Conservation (phyloP, 2,329 filamentous ascomycete genomes). For the Diaporthe helianthi region DNA sequence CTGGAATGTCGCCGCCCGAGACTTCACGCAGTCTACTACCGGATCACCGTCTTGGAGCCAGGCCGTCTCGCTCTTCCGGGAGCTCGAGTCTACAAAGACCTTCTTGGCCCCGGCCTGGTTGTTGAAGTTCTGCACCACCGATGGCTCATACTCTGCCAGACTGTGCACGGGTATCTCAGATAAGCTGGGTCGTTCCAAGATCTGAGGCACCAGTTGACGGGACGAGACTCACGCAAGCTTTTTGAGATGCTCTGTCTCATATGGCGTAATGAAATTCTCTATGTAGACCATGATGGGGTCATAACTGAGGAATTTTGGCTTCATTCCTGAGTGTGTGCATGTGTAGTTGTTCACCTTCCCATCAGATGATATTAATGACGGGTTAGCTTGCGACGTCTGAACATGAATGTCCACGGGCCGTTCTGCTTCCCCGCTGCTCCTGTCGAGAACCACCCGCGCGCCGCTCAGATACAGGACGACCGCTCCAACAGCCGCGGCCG, state of each 20-base stretch:
- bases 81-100: background rate
- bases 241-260: conserved; percentile 19
- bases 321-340: conserved; percentile 13
- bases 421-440: background rate
- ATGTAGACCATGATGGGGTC: conserved; percentile 30
- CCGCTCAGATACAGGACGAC: conserved; percentile 10
- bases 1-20: conserved; percentile 8
- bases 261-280: conserved; percentile 19
- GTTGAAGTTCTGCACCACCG: conserved; percentile 23
- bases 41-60: conserved; percentile 18
- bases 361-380: background rate
- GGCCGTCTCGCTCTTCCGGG: conserved; percentile 19
- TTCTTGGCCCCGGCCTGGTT: background rate
- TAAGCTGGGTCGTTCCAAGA: background rate
- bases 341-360: conserved; percentile 10
- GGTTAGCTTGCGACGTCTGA: background rate
- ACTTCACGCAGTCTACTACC: conserved; percentile 10
- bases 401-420: background rate
- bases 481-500: background rate
- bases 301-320: conserved; percentile 20
- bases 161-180: background rate
- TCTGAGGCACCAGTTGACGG: too few species aligned
- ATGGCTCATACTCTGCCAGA: conserved; percentile 23
- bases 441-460: conserved; percentile 7
- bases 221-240: conserved; percentile 6